Percentiles rank a stretch among this genome's conserved stretches.
Conservation (phyloP, 2,329 filamentous ascomycete species). For the Microcera coccophila region DNA sequence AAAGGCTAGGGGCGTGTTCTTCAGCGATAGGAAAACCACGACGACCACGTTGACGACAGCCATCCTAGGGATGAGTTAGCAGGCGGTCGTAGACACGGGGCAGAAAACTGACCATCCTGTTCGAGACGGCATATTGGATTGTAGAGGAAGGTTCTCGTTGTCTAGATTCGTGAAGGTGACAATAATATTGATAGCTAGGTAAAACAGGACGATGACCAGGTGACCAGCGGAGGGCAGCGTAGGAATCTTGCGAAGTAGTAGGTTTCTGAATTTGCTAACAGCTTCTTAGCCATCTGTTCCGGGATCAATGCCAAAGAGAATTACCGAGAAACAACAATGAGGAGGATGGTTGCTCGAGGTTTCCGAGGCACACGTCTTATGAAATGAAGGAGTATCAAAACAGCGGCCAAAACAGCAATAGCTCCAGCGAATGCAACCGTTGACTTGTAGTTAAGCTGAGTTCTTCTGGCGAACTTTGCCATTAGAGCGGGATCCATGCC, state of each 20-base stretch:
- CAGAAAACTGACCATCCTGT: conserved; percentile 34
- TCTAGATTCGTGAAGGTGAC: conserved; percentile 34
- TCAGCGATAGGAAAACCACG: conserved; percentile 52
- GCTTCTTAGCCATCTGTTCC: conserved; percentile 5
- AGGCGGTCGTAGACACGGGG: no score
- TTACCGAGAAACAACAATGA: conserved; percentile 18
- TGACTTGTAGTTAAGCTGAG: conserved; percentile 24
- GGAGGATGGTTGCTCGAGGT: conserved; percentile 5
- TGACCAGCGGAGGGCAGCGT: conserved; percentile 34
- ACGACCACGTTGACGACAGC: conserved; percentile 46
- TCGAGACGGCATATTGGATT: conserved; percentile 36
- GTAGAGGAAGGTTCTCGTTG: conserved; percentile 25
- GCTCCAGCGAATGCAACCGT: conserved; percentile 21
- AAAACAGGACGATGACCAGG: conserved; percentile 26
- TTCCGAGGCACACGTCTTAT: conserved; percentile 9
- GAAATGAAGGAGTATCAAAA: conserved; percentile 13
- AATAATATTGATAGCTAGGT: conserved; percentile 33
- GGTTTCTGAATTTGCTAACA: conserved; percentile 26
- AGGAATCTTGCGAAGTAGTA: conserved; percentile 24
- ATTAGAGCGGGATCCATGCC: conserved; percentile 15
- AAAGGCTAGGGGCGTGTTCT: conserved; percentile 55
- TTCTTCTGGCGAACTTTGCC: conserved; percentile 21
- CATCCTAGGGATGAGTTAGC: conserved; percentile 29
- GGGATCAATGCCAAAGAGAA: background rate
- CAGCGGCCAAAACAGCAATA: conserved; percentile 12